Conservation (phyloP, 306 rosid species). For the Crataegus laevigata region DNA sequence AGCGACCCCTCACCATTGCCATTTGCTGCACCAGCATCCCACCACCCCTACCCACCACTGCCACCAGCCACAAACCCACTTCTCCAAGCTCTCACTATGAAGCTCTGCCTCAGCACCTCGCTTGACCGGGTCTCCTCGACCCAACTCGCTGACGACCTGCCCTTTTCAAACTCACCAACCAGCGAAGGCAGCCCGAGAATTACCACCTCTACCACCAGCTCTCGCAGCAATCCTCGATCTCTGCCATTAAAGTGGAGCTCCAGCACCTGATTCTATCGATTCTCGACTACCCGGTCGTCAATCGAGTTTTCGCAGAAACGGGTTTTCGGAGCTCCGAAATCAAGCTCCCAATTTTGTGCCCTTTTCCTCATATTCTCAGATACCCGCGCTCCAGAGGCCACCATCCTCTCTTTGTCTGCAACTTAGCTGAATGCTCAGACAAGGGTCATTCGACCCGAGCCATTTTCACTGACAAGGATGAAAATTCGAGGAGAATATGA, state of each 20-base stretch:
- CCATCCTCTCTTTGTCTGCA: conserved; percentile 63
- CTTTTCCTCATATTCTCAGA: conserved; percentile 53
- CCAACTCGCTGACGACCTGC: no score
- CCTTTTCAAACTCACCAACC: no score
- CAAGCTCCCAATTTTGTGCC: conserved; percentile 68
- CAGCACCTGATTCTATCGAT: conserved; percentile 74
- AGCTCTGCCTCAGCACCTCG: no score
- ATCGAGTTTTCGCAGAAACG: conserved; percentile 84
- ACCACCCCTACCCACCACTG: no score
- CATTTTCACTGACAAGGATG: conserved; percentile 25
- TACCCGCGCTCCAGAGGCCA: conserved; percentile 49
- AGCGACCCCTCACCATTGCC: no score
- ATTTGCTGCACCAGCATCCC: no score
- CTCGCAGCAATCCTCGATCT: conserved; percentile 58
- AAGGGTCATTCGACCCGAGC: conserved; percentile 27
- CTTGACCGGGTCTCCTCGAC: no score
- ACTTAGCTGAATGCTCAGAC: conserved; percentile 42
- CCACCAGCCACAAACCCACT: no score
- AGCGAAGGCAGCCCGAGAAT: conserved; percentile 79
- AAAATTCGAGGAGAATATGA: no score
- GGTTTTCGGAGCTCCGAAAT: conserved; percentile 96
- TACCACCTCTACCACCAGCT: conserved; percentile 59
- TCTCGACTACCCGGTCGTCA: conserved; percentile 91
- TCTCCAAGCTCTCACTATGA: no score
- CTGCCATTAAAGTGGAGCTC: conserved; percentile 70